Evolutionary conservation across 495 filamentous ascomycete species (phyloP).

Genomic region (Xeromyces bisporus): DNA sequence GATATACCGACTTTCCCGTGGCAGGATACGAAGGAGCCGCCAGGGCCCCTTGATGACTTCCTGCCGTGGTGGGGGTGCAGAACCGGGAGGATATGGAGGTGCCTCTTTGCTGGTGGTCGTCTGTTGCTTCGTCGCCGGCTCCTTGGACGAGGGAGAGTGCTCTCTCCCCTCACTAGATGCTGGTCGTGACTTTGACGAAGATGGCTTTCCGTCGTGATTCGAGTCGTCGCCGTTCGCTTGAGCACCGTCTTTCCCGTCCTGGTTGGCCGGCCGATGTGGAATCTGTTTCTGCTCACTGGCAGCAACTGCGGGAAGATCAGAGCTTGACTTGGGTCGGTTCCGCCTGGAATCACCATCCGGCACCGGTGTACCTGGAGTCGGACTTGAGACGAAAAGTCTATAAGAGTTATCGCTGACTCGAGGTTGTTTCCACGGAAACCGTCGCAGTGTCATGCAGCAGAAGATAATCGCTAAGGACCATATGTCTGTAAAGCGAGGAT

Average conservation of each 20-base stretch:
- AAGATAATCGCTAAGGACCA: slow-evolving; percentile 98
- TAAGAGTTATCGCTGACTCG: slow-evolving; percentile 86
- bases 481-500: slow-evolving; percentile 84
- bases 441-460: slow-evolving; percentile 91
- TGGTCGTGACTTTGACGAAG: slow-evolving; percentile 6
- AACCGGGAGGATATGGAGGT: slow-evolving; percentile 19
- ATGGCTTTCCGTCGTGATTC: neutral
- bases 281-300: slow-evolving; percentile 12
- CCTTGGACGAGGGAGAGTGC: slow-evolving; percentile 5
- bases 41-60: slow-evolving; percentile 85
- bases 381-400: slow-evolving; percentile 71
- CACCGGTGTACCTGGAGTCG: slow-evolving; percentile 35
- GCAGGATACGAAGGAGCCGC: slow-evolving; percentile 79
- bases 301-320: slow-evolving; percentile 17
- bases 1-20: slow-evolving; percentile 75
- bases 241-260: slow-evolving; percentile 1
- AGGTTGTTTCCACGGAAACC: slow-evolving; percentile 96
- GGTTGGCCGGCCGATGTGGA: slow-evolving; percentile 2
- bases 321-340: slow-evolving; percentile 20
- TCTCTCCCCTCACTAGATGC: slow-evolving; percentile 8
- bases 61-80: slow-evolving; percentile 26
- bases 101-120: slow-evolving; percentile 35
- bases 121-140: slow-evolving; percentile 11
- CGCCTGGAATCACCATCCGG: slow-evolving; percentile 29
- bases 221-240: neutral